Base-by-base conservation (phyloP, 345 rosid species). In the Bretschneidera sinensis region DNA sequence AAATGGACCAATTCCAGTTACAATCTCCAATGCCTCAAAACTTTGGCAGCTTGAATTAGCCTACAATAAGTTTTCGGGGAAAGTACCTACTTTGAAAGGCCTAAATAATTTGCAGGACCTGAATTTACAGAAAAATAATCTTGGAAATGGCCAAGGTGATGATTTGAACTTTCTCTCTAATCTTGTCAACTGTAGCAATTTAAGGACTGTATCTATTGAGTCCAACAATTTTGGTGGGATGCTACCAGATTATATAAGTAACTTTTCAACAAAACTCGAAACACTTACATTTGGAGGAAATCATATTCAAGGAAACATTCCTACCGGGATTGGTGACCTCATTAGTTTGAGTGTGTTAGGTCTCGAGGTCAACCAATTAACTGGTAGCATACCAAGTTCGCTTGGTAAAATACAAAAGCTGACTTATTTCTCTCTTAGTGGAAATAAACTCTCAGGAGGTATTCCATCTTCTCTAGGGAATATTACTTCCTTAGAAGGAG, bases 21-120 rank as follows among this genome's bases (percentile, higher is more conserved):
- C 76, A 4, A 7, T 79, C 14, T 24, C 71, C 19, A 79, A 79
- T 64, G 70, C 67, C 9, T 72, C 79, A 1, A 23, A 28, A 19
- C 50, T 79, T 34, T 17, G 11, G 20, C 0, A 9, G 0, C 28
- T 75, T 21, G 60, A 51, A 17, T 21, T 64, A 11, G 9, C 25
- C 6, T 0, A 0, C 6, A 63, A 62, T 17, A 17, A 48, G 54
- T 66, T 76, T 2, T 18, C 4, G 1, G 77, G 77, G 21, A 48
- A 5, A 4, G 59, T 68, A 35, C 71, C 76, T 4, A 19, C 6
- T 0, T 20, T 71, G 6, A 71, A 71, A 20, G 53, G 54, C 6
- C 48, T 76, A 23, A 21, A 7, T 23, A 61, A 61, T 51, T 57
- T 65, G 10, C 24, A 57, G 15, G 34, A 52, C 15, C 24, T 71